Evolutionary conservation across 108 stramenopile genomes (phyloP).

Genomic region (Fragilariopsis cylindrus): DNA sequence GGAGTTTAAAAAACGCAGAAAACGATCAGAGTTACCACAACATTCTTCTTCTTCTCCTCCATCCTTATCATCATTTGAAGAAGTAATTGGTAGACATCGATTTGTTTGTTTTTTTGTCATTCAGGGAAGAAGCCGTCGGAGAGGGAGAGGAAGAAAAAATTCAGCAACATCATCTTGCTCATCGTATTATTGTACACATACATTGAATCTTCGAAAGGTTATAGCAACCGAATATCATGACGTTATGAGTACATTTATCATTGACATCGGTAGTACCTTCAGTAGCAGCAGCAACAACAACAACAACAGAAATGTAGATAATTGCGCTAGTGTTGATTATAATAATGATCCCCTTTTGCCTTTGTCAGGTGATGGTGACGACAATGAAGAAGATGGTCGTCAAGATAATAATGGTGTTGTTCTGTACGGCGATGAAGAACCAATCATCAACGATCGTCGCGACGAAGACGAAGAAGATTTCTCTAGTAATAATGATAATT

Average conservation of each 20-base stretch:
- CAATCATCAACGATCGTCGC: neutral
- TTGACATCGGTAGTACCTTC: constrained; percentile 5
- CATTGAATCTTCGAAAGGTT: constrained; percentile 18
- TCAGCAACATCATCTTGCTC: neutral
- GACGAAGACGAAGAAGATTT: neutral
- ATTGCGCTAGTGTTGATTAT: neutral
- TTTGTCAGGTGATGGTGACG: neutral
- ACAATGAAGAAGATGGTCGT: neutral
- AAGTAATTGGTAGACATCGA: constrained; percentile 1
- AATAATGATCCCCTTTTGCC: neutral
- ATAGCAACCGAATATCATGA: constrained; percentile 33
- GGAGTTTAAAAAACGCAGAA: constrained; percentile 2
- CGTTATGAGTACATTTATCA: constrained; percentile 29
- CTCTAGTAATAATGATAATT: neutral
- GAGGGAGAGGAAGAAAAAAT: neutral
- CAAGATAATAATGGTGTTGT: too few relatives aligned
- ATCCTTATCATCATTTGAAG: constrained; percentile 14
- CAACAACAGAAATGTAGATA: neutral
- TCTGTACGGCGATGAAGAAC: neutral
- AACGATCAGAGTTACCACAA: neutral
- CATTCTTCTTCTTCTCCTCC: neutral
- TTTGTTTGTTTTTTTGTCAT: constrained; percentile 35
- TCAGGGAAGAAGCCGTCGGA: constrained; percentile 6
- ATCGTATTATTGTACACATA: constrained; percentile 23
- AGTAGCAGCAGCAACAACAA: neutral